Evolutionary conservation across 78 protist genomes (phyloP).

Genomic region (Blattamonas nauphoetae): DNA sequence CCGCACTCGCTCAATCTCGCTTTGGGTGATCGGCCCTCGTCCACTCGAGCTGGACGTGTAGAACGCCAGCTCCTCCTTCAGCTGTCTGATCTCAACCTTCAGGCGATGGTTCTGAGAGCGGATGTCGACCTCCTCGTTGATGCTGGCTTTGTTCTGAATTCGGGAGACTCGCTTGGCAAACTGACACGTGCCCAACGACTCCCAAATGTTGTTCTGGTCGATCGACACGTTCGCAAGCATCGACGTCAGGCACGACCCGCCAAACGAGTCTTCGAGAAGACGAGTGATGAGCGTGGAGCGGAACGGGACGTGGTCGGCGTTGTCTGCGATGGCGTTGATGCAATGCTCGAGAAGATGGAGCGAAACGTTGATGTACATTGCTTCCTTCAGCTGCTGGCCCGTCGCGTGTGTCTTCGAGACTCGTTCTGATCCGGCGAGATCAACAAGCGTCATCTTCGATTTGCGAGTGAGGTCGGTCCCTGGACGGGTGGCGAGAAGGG

Average conservation of each 20-base stretch:
- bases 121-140: constrained; percentile 6
- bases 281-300: not conserved
- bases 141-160: not conserved
- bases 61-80: constrained; percentile 4
- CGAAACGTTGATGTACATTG: constrained; percentile 1
- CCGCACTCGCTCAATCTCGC: not conserved
- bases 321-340: constrained; percentile 3
- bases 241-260: not conserved
- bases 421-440: constrained; percentile 5
- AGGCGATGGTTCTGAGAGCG: constrained; percentile 6
- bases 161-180: not conserved
- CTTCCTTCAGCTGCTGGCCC: not conserved
- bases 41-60: not conserved
- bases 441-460: not conserved
- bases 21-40: not conserved
- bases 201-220: not conserved
- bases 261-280: not conserved
- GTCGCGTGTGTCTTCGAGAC: not conserved
- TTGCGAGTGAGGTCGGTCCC: not conserved
- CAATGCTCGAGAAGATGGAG: constrained; percentile 1
- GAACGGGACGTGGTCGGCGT: not conserved
- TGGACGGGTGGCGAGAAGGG: not conserved
- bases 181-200: not conserved
- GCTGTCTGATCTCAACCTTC: constrained; percentile 4
- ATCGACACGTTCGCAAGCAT: constrained; percentile 7